Evolutionary conservation across 2,329 filamentous ascomycete genomes (phyloP).

Genomic region (Neofusicoccum umdonicola): DNA sequence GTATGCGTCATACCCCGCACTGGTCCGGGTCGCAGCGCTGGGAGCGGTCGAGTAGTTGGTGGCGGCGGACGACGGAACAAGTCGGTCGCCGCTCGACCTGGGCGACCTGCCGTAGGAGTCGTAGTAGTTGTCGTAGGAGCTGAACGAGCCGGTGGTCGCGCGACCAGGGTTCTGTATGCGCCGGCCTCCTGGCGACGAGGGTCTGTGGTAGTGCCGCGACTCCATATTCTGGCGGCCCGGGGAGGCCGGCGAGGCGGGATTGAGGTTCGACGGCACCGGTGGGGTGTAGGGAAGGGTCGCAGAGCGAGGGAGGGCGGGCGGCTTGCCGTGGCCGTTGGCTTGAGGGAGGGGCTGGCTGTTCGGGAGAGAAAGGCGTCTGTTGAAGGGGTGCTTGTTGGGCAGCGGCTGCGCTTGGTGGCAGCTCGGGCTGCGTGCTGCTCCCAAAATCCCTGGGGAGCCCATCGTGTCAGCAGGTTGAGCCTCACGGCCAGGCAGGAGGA

Average conservation of each 20-base stretch:
- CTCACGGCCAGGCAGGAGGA: background rate
- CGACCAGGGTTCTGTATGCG: slow-evolving; percentile 33
- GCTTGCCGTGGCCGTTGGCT: slow-evolving; percentile 19
- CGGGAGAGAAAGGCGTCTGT: slow-evolving; percentile 18
- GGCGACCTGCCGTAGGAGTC: slow-evolving; percentile 30
- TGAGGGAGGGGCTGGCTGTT: slow-evolving; percentile 25
- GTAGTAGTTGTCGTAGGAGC: slow-evolving; percentile 33
- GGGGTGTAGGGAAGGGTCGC: slow-evolving; percentile 25
- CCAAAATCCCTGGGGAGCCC: too few species aligned
- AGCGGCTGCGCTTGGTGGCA: slow-evolving; percentile 24
- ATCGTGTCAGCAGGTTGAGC: slow-evolving; percentile 23
- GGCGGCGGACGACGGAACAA: slow-evolving; percentile 20
- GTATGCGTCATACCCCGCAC: slow-evolving; percentile 44
- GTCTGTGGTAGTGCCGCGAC: slow-evolving; percentile 23
- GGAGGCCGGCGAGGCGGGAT: background rate
- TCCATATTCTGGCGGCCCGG: slow-evolving; percentile 20
- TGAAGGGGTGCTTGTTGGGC: slow-evolving; percentile 16
- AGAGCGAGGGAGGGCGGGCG: slow-evolving; percentile 13
- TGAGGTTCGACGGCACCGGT: background rate
- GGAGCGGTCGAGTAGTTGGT: slow-evolving; percentile 44
- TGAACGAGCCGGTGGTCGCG: slow-evolving; percentile 38
- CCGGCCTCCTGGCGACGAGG: slow-evolving; percentile 32
- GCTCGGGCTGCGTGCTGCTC: slow-evolving; percentile 28
- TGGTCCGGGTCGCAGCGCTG: slow-evolving; percentile 25
- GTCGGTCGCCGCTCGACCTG: slow-evolving; percentile 33